phyloP scores from a whole-genome alignment of 2,329 filamentous ascomycete species.

The Aspergillus sp. region DNA sequence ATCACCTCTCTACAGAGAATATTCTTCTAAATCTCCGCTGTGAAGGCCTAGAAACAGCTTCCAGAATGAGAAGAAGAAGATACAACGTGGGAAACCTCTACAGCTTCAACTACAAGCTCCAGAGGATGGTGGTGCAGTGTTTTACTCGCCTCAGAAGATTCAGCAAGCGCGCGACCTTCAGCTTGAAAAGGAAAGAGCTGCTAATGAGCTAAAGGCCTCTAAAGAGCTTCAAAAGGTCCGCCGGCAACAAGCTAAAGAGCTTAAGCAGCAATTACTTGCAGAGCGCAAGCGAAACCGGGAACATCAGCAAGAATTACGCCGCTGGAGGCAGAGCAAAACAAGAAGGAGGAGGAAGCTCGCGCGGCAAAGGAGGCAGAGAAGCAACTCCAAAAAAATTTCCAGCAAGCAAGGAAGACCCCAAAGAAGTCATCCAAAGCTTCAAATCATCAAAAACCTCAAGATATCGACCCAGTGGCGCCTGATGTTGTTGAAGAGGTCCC shows the following conservation, averaged over 20 bases:
- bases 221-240: background rate
- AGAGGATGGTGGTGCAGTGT: conserved; percentile 3
- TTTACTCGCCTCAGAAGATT: conserved; percentile 12
- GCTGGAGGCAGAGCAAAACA: background rate
- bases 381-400: background rate
- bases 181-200: background rate
- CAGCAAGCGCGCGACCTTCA: conserved; percentile 9
- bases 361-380: background rate
- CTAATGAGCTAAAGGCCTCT: conserved; percentile 2
- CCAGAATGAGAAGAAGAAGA: conserved; percentile 10
- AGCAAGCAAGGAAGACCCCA: background rate
- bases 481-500: background rate
- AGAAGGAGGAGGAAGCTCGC: background rate
- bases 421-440: conserved; percentile 4
- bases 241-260: background rate
- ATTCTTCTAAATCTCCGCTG: conserved; percentile 9
- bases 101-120: background rate
- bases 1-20: conserved; percentile 14
- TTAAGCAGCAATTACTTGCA: background rate
- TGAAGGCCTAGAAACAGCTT: conserved; percentile 7
- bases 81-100: conserved; percentile 1
- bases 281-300: background rate
- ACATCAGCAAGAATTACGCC: background rate
- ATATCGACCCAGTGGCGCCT: background rate
- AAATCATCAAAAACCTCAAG: background rate